These are phyloP conservation scores for Apiotrichum siamense DNA, from an alignment of 1,284 basidiomycete species.

Conservation along the genomic window DNA sequence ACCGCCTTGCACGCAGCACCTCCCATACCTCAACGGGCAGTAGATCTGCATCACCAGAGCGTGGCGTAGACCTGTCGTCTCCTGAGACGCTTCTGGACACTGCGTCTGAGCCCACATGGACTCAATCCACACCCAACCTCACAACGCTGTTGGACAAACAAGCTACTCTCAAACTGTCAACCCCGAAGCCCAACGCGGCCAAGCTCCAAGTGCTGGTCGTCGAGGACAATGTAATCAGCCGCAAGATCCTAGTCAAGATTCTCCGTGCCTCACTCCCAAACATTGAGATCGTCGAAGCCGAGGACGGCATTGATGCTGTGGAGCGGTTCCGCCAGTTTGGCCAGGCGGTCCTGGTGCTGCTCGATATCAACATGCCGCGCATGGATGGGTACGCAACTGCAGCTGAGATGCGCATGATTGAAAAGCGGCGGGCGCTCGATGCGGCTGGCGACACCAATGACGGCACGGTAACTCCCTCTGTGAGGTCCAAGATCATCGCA, in stretches of 20 bases:
- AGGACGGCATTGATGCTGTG: conserved; percentile 41
- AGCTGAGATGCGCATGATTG: conserved; percentile 34
- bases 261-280: conserved; percentile 24
- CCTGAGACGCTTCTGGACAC: not conserved
- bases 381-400: conserved; percentile 44
- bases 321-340: conserved; percentile 30
- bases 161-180: no score
- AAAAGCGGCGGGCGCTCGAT: conserved; percentile 17
- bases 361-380: conserved; percentile 47
- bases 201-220: conserved; percentile 37
- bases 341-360: conserved; percentile 28
- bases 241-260: conserved; percentile 43
- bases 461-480: not conserved
- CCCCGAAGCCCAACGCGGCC: not conserved
- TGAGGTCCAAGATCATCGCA: conserved; percentile 40
- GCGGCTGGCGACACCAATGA: not conserved
- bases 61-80: not conserved
- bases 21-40: not conserved
- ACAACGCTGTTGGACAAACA: no score
- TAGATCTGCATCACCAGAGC: no score
- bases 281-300: conserved; percentile 35
- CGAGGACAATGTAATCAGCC: conserved; percentile 45
- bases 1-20: not conserved
- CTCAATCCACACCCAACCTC: no score
- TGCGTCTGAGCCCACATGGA: not conserved